Conservation (phyloP, 352 stramenopile species). For the Phytophthora multivora region DNA sequence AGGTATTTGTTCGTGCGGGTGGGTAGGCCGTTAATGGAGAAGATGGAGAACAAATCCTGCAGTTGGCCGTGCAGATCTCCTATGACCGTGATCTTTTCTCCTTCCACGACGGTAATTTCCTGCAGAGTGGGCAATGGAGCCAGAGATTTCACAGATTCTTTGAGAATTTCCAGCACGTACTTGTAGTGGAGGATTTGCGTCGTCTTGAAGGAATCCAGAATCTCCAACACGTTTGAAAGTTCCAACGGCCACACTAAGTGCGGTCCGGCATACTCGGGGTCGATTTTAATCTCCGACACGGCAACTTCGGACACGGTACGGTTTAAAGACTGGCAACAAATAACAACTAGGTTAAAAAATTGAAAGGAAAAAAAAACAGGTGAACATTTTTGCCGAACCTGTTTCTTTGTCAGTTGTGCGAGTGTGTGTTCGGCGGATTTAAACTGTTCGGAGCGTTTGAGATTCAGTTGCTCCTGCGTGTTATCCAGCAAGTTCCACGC, state of each 20-base stretch:
- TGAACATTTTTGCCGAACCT: constrained; percentile 33
- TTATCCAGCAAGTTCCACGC: constrained; percentile 92
- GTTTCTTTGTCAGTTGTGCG: constrained; percentile 72
- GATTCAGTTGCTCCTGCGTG: constrained; percentile 89
- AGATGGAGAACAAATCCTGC: constrained; percentile 95
- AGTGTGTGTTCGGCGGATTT: constrained; percentile 85
- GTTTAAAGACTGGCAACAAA: constrained; percentile 38
- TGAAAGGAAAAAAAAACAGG: constrained; percentile 2
- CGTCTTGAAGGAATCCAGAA: constrained; percentile 93
- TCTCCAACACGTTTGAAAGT: constrained; percentile 82
- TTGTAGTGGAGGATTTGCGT: constrained; percentile 90
- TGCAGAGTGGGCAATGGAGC: constrained; percentile 80
- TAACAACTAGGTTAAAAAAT: constrained; percentile 1
- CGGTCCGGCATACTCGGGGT: constrained; percentile 73
- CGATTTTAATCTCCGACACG: constrained; percentile 55
- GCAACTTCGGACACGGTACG: constrained; percentile 65
- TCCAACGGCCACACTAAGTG: constrained; percentile 86
- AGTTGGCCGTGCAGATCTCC: constrained; percentile 95
- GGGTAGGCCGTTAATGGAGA: constrained; percentile 92
- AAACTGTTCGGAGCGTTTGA: constrained; percentile 87
- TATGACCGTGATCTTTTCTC: constrained; percentile 92
- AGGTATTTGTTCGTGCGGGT: constrained; percentile 93
- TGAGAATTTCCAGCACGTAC: constrained; percentile 89
- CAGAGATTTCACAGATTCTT: constrained; percentile 65
- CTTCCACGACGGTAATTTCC: constrained; percentile 83